These are phyloP conservation scores for Cylindrotheca closterium DNA, from an alignment of 108 stramenopile genomes.

Conservation along the genomic window DNA sequence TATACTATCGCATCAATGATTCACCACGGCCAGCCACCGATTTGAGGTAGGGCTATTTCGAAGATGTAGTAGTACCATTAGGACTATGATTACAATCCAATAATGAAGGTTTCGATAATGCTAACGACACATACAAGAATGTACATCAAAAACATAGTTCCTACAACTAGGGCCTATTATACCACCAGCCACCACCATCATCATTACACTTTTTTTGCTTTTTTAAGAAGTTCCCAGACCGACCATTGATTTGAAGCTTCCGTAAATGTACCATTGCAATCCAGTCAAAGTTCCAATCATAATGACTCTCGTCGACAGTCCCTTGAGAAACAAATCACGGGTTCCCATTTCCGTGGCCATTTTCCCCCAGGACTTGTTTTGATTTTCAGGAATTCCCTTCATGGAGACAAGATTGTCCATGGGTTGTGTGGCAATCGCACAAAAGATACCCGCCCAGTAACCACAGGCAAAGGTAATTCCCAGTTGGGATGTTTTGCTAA, in stretches of 20 bases:
- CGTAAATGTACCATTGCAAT: conserved; percentile 27
- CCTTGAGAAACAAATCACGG: conserved; percentile 11
- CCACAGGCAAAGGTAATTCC: conserved; percentile 27
- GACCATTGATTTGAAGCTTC: conserved; percentile 5
- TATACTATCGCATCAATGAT: too few relatives aligned
- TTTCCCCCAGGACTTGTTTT: conserved; percentile 6
- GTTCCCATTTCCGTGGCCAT: conserved; percentile 17
- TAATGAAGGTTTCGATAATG: too few relatives aligned
- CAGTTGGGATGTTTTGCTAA: conserved; percentile 19
- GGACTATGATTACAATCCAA: too few relatives aligned
- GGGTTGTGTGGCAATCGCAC: conserved; percentile 17
- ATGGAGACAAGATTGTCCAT: conserved; percentile 25
- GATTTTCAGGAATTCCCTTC: conserved; percentile 13
- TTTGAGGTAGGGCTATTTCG: too few relatives aligned
- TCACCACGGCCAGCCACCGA: too few relatives aligned
- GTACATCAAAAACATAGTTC: too few relatives aligned
- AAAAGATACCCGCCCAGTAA: conserved; percentile 23
- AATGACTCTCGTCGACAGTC: conserved; percentile 20
- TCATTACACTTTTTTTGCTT: too few relatives aligned
- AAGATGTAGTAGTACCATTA: too few relatives aligned
- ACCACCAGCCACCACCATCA: too few relatives aligned
- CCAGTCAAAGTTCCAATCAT: conserved; percentile 34
- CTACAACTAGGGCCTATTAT: too few relatives aligned
- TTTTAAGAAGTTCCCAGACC: conserved; percentile 10
- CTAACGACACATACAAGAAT: too few relatives aligned